Conservation (phyloP, 129 eudicot species). For the Escallonia rubra region DNA sequence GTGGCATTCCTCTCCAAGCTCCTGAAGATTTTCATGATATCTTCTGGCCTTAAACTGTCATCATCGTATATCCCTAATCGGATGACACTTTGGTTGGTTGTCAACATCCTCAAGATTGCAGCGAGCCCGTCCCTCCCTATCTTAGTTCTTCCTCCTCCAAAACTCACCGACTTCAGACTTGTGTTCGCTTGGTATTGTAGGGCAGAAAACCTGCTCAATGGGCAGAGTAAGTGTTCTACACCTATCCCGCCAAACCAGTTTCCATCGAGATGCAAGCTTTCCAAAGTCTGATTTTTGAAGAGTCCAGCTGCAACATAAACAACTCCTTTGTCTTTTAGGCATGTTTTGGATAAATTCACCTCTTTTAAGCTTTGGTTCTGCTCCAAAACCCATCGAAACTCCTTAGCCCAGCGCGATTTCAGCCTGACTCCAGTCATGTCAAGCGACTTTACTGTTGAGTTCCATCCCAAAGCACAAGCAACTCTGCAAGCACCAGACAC, state of each 20-base stretch:
- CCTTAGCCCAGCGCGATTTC: slow-evolving; percentile 80
- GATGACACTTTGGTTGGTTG: slow-evolving; percentile 57
- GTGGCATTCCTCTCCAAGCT: slow-evolving; percentile 64
- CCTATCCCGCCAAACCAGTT: slow-evolving; percentile 70
- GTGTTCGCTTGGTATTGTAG: slow-evolving; percentile 76
- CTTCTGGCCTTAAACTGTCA: slow-evolving; percentile 54
- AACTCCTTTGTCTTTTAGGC: slow-evolving; percentile 73
- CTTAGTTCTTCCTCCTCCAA: slow-evolving; percentile 72
- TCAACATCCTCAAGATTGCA: slow-evolving; percentile 65
- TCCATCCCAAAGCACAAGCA: slow-evolving; percentile 69
- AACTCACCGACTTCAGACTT: slow-evolving; percentile 50
- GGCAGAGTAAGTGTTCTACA: slow-evolving; percentile 80
- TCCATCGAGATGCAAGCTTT: slow-evolving; percentile 52
- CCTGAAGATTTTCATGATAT: slow-evolving; percentile 50
- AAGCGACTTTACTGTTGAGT: slow-evolving; percentile 63
- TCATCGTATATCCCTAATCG: slow-evolving; percentile 71
- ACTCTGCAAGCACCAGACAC: slow-evolving; percentile 66
- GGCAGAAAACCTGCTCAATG: slow-evolving; percentile 68
- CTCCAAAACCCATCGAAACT: slow-evolving; percentile 80
- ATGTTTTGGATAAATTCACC: slow-evolving; percentile 60
- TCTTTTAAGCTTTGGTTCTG: slow-evolving; percentile 70
- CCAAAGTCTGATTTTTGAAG: slow-evolving; percentile 59
- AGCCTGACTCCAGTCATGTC: slow-evolving; percentile 76
- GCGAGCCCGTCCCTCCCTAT: slow-evolving; percentile 65
- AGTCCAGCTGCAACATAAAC: slow-evolving; percentile 89